These are phyloP conservation scores for Physaria fendleri DNA, from an alignment of 345 rosid species.

Conservation along the genomic window DNA sequence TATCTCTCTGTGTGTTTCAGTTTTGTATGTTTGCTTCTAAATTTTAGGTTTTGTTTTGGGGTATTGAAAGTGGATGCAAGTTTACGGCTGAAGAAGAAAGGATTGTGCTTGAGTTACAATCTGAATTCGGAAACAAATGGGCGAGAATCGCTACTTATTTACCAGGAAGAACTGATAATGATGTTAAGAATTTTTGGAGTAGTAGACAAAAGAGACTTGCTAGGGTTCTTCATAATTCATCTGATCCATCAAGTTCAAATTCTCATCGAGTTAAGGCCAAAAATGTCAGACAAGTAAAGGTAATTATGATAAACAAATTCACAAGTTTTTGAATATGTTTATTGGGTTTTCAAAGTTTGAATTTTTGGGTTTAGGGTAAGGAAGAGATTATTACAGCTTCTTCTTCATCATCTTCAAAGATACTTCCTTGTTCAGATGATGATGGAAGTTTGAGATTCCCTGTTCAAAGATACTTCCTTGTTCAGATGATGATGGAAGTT, in stretches of 20 bases:
- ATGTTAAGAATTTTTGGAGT: constrained; percentile 97
- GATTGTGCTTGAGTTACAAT: constrained; percentile 81
- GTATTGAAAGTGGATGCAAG: constrained; percentile 75
- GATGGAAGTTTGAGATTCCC: constrained; percentile 29
- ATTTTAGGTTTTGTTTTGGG: background rate
- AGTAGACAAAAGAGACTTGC: constrained; percentile 81
- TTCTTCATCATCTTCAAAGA: constrained; percentile 12
- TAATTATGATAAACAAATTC: background rate
- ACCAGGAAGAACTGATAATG: constrained; percentile 84
- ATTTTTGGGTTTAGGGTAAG: constrained; percentile 14
- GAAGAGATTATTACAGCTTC: constrained; percentile 28
- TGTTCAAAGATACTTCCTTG: constrained; percentile 24
- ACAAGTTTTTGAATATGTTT: background rate
- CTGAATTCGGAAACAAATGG: constrained; percentile 87
- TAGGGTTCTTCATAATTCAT: constrained; percentile 53
- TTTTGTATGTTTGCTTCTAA: background rate
- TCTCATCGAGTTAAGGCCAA: constrained; percentile 11
- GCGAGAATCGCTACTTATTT: constrained; percentile 84
- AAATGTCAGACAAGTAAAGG: constrained; percentile 19
- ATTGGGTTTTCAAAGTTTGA: background rate
- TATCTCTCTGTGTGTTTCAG: background rate
- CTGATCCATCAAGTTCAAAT: constrained; percentile 34
- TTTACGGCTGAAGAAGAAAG: constrained; percentile 84
- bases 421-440: constrained; percentile 21
- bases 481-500: constrained; percentile 22